Evolutionary conservation across 306 rosid species (phyloP).

Genomic region (Acacia confusa): DNA sequence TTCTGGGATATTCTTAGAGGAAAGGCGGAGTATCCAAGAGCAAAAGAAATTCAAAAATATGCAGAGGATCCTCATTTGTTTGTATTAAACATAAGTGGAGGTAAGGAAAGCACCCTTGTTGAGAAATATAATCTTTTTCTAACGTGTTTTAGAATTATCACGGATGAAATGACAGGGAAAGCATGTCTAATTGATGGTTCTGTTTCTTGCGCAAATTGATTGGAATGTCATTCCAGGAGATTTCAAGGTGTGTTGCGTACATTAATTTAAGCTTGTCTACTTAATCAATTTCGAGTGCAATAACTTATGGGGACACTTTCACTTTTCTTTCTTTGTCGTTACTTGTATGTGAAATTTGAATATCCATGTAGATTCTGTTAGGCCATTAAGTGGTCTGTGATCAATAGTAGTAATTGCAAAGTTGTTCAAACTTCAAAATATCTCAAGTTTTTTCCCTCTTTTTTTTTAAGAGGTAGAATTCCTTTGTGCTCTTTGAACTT

Average conservation of each 20-base stretch:
- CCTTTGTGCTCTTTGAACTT: background rate
- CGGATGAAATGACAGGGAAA: conserved; percentile 56
- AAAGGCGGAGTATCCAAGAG: conserved; percentile 73
- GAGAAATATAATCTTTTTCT: conserved; percentile 46
- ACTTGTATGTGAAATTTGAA: background rate
- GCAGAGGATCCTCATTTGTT: conserved; percentile 83
- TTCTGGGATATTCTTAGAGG: conserved; percentile 83
- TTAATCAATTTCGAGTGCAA: background rate
- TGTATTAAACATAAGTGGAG: conserved; percentile 61
- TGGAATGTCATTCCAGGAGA: conserved; percentile 66
- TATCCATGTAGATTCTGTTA: background rate
- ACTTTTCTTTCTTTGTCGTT: background rate
- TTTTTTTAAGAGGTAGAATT: background rate
- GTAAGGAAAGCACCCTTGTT: conserved; percentile 51
- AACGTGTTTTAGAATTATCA: conserved; percentile 59
- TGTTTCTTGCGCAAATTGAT: conserved; percentile 61
- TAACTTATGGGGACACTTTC: background rate
- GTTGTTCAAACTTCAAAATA: background rate
- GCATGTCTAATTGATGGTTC: conserved; percentile 61
- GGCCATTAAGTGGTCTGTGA: background rate
- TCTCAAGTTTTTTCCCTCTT: background rate
- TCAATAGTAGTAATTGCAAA: background rate
- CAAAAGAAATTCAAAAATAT: conserved; percentile 67
- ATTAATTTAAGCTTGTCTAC: conserved; percentile 17
- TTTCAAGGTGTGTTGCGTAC: conserved; percentile 66